These are phyloP conservation scores for Crithidia bombi DNA, from an alignment of 208 protist genomes.

Conservation along the genomic window DNA sequence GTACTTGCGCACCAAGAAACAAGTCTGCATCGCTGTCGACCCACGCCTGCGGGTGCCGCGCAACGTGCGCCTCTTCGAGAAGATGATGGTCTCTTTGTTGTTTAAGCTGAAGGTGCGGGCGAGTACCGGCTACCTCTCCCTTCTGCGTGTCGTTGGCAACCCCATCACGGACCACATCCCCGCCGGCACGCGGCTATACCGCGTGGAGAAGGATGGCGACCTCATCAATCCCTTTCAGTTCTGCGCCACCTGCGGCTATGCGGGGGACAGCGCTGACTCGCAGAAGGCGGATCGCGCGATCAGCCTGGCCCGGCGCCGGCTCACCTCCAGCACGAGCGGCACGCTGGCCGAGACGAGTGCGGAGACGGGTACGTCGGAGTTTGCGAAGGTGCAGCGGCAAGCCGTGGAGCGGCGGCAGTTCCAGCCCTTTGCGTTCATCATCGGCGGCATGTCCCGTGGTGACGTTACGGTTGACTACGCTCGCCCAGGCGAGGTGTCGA, in stretches of 20 bases:
- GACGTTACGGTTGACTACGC: constrained; percentile 81
- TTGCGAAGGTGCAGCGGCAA: constrained; percentile 46
- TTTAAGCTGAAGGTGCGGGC: constrained; percentile 98
- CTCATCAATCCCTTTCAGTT: constrained; percentile 73
- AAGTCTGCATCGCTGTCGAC: constrained; percentile 95
- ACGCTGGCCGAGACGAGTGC: constrained; percentile 20
- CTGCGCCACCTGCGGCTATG: constrained; percentile 48
- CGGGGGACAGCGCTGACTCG: constrained; percentile 16
- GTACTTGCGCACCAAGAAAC: constrained; percentile 97
- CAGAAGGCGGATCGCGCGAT: constrained; percentile 28
- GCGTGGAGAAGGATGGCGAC: constrained; percentile 87
- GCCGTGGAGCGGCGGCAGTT: constrained; percentile 57
- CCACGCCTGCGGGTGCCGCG: constrained; percentile 98
- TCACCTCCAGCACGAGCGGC: constrained; percentile 38
- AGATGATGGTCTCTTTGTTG: constrained; percentile 99
- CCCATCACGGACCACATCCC: constrained; percentile 98
- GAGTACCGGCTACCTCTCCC: constrained; percentile 86
- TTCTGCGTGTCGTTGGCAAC: constrained; percentile 98
- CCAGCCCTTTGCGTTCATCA: constrained; percentile 83
- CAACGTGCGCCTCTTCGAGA: constrained; percentile 98
- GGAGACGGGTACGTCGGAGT: constrained; percentile 40
- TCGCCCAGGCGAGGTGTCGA: constrained; percentile 55
- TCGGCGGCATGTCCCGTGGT: constrained; percentile 88
- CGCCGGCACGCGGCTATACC: constrained; percentile 68
- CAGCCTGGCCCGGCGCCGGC: constrained; percentile 31